Evolutionary conservation across 805 yeast species (phyloP).

Genomic region (Saccharomycopsis schoenii): DNA sequence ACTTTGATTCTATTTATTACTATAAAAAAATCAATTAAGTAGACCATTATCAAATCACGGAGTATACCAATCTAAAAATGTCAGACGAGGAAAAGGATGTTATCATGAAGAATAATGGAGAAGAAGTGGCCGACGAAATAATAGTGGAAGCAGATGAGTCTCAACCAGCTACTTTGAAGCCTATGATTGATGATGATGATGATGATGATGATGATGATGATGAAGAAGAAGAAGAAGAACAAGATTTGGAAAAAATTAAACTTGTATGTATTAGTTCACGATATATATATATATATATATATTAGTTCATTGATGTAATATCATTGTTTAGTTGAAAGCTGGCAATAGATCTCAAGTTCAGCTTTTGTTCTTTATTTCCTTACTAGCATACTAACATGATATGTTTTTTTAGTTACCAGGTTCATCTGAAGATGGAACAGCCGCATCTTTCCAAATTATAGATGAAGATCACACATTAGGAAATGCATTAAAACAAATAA

Average conservation of each 20-base stretch:
- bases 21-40: background rate
- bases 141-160: background rate
- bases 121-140: background rate
- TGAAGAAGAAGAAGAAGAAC: slow-evolving; percentile 21
- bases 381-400: background rate
- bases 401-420: slow-evolving; percentile 51
- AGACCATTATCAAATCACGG: background rate
- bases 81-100: background rate
- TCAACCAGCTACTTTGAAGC: background rate
- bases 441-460: slow-evolving; percentile 85
- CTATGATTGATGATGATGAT: background rate
- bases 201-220: slow-evolving; percentile 8
- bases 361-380: background rate
- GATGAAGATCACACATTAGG: slow-evolving; percentile 97
- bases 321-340: no score
- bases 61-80: background rate
- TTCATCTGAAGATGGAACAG: slow-evolving; percentile 83
- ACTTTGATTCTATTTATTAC: no score
- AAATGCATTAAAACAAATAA: slow-evolving; percentile 83
- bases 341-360: background rate
- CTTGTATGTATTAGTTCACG: background rate
- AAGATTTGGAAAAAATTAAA: slow-evolving; percentile 18
- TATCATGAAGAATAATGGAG: background rate
- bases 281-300: background rate
- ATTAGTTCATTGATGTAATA: background rate